Conservation (phyloP, 2,329 filamentous ascomycete species). For the Aspergillus sp. region DNA sequence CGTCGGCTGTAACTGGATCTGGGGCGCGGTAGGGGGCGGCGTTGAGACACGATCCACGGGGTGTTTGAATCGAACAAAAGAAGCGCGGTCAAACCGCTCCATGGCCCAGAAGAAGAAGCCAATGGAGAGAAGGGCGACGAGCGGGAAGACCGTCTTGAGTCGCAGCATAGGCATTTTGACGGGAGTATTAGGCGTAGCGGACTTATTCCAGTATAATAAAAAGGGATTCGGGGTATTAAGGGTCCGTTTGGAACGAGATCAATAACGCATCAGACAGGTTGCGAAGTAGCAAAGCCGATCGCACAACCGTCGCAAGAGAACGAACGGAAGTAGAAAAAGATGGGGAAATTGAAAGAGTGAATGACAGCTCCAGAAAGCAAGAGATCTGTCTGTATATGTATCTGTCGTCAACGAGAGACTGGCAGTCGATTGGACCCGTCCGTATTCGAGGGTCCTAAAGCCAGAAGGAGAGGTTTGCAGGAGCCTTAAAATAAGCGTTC, state of each 20-base stretch:
- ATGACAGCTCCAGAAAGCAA: conserved; percentile 8
- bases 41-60: conserved; percentile 23
- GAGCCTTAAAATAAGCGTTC: background rate
- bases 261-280: conserved; percentile 5
- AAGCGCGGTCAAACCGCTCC: conserved; percentile 31
- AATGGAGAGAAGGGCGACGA: conserved; percentile 31
- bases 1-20: conserved; percentile 15
- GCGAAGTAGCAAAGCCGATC: background rate
- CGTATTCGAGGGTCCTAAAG: conserved; percentile 5
- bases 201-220: conserved; percentile 25
- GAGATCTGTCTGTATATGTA: background rate
- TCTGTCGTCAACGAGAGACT: conserved; percentile 28
- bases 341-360: conserved; percentile 12
- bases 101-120: conserved; percentile 35
- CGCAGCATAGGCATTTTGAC: conserved; percentile 34
- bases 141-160: conserved; percentile 31
- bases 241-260: conserved; percentile 4
- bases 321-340: background rate
- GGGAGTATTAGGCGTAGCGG: conserved; percentile 13
- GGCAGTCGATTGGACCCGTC: conserved; percentile 27
- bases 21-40: conserved; percentile 10
- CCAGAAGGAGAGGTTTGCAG: background rate
- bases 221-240: conserved; percentile 2
- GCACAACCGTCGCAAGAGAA: background rate
- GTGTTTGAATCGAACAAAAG: conserved; percentile 30